Base-by-base conservation (phyloP, 257 asterid species). In the Verbascum thapsus region DNA sequence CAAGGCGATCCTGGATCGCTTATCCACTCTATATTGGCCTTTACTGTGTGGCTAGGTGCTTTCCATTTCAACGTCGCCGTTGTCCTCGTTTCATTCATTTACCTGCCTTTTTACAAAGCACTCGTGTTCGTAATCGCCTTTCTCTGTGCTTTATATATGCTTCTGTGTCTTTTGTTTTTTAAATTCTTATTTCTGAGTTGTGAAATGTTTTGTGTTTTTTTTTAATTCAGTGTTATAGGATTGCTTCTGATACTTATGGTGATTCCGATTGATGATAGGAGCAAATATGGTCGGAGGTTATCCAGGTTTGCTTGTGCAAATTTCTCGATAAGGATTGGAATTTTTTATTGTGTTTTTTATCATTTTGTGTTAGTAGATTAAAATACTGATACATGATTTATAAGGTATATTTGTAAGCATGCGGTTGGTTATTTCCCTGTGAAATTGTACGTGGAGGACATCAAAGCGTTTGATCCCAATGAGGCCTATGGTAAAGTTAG, bases 371-470 rank as follows among this genome's bases (percentile, higher is more conserved):
- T 38, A 17, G 26, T 38, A 66, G 20, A 53, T 67, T 53, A 54
- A 61, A 19, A 6, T 58, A 23, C 48, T 58, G 58, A 56, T 65
- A 19, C 54, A 52, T 60, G 17, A 35, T 71, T 71, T 54, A 48
- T 66, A 95, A 92, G 99, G 89, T 92, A 75, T 69, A 83, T 92
- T 66, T 85, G 96, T 72, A 89, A 85, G 83, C 90, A 87, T 68
- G 95, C 78, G 47, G 88, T 79, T 67, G 95, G 95, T 35, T 92
- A 92, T 80, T 92, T 94, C 84, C 99, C 99, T 3, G 69, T 92
- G 77, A 72, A 38, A 73, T 78, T 89, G 76, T 64, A 86, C 63
- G 91, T 92, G 53, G 99, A 92, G 79, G 95, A 92, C 73, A 82
- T 85, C 77, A 80, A 87, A 65, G 97, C 96, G 71, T 92, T 92